Percentiles rank a stretch among this genome's conserved stretches.
phyloP scores from a whole-genome alignment of 2,329 filamentous ascomycete species.

The Colletotrichum abscissum region DNA sequence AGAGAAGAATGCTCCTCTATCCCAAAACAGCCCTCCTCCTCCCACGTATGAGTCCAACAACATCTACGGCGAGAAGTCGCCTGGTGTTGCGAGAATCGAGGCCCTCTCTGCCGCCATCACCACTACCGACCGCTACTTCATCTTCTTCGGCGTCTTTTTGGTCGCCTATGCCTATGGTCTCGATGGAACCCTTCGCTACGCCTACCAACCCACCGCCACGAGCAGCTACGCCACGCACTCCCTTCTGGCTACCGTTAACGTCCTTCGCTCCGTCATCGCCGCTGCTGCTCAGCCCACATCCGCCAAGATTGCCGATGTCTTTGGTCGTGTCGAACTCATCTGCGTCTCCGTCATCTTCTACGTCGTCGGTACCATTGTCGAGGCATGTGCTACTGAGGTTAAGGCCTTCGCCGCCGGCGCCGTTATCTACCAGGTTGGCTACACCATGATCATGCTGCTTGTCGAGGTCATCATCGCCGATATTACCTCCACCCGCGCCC shows the following conservation, averaged over 20 bases:
- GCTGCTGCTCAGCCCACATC: slow-evolving; percentile 68
- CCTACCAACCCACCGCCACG: slow-evolving; percentile 67
- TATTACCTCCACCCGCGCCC: slow-evolving; percentile 70
- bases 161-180: slow-evolving; percentile 73
- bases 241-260: slow-evolving; percentile 67
- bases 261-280: slow-evolving; percentile 68
- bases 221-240: slow-evolving; percentile 62
- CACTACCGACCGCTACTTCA: slow-evolving; percentile 60
- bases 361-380: slow-evolving; percentile 66
- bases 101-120: slow-evolving; percentile 65
- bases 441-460: slow-evolving; percentile 69
- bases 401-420: slow-evolving; percentile 66
- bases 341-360: slow-evolving; percentile 71
- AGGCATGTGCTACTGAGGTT: slow-evolving; percentile 61
- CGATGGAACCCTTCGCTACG: slow-evolving; percentile 66
- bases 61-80: slow-evolving; percentile 48
- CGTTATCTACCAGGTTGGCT: slow-evolving; percentile 72
- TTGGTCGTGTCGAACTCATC: slow-evolving; percentile 70
- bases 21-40: not conserved
- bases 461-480: slow-evolving; percentile 74
- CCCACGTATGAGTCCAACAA: not conserved
- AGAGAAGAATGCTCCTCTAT: slow-evolving; percentile 9
- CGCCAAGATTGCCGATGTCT: slow-evolving; percentile 71
- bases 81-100: slow-evolving; percentile 71
- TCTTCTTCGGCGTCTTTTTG: slow-evolving; percentile 72